Conservation (phyloP, 805 yeast species). For the Suhomyces pyralidae region DNA sequence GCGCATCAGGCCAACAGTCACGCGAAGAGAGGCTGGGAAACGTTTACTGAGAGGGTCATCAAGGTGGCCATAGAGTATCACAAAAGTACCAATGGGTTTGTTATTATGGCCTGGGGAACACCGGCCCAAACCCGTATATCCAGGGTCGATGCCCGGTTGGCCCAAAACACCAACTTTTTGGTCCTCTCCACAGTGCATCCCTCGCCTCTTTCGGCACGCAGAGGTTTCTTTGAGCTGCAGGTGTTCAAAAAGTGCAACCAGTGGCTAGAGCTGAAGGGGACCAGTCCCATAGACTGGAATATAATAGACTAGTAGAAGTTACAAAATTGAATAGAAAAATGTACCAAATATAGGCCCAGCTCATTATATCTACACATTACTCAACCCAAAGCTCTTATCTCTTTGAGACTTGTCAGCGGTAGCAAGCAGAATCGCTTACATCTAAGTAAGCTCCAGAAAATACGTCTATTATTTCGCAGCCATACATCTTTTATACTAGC, state of each 20-base stretch:
- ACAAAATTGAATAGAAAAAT: too few species aligned
- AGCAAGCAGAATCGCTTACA: too few species aligned
- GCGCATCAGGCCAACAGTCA: slow-evolving; percentile 95
- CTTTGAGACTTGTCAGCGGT: too few species aligned
- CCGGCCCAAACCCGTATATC: slow-evolving; percentile 67
- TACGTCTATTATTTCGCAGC: neutral
- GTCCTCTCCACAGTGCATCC: slow-evolving; percentile 85
- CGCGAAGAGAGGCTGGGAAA: slow-evolving; percentile 88
- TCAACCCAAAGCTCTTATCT: too few species aligned
- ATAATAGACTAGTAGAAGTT: too few species aligned
- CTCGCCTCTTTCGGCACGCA: slow-evolving; percentile 85
- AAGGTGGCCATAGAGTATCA: slow-evolving; percentile 49
- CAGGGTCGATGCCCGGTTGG: slow-evolving; percentile 23
- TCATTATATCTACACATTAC: too few species aligned
- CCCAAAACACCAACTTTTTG: slow-evolving; percentile 34
- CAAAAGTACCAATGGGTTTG: slow-evolving; percentile 47
- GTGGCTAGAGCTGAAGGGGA: slow-evolving; percentile 54
- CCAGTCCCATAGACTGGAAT: slow-evolving; percentile 64
- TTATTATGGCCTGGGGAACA: slow-evolving; percentile 77
- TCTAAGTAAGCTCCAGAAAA: neutral
- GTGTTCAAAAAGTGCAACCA: slow-evolving; percentile 76
- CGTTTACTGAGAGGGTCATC: slow-evolving; percentile 74
- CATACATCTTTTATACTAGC: neutral
- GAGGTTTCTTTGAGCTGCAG: slow-evolving; percentile 73
- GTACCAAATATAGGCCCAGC: too few species aligned